Percentiles rank a stretch among this genome's conserved stretches.
These are phyloP conservation scores for Pueraria montana DNA, from an alignment of 306 rosid genomes.

Conservation along the genomic window DNA sequence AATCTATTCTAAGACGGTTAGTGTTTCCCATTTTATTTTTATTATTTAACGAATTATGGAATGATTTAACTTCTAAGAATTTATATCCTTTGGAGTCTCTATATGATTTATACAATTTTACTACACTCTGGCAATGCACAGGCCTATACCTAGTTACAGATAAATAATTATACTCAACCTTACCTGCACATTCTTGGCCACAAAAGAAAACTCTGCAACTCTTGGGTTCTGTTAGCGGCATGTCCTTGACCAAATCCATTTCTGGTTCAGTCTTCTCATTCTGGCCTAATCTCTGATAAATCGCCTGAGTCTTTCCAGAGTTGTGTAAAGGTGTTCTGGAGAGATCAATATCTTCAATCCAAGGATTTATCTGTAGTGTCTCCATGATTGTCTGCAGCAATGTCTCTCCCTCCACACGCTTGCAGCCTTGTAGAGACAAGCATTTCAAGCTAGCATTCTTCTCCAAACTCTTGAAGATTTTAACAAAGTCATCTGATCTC, in stretches of 20 bases:
- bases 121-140: neutral
- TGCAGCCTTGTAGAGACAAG: conserved; percentile 83
- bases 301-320: conserved; percentile 71
- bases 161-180: conserved; percentile 8
- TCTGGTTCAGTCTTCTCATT: conserved; percentile 87
- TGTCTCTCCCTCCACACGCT: conserved; percentile 80
- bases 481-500: conserved; percentile 75
- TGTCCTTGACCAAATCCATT: conserved; percentile 81
- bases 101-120: neutral
- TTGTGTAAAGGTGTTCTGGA: conserved; percentile 82
- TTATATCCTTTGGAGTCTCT: neutral
- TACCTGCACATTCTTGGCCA: conserved; percentile 94
- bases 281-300: conserved; percentile 87
- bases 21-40: neutral
- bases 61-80: neutral
- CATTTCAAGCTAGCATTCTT: conserved; percentile 81
- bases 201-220: conserved; percentile 94
- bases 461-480: conserved; percentile 83
- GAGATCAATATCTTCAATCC: conserved; percentile 93
- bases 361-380: conserved; percentile 88
- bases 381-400: conserved; percentile 80
- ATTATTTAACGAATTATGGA: neutral
- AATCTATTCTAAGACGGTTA: neutral
- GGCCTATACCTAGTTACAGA: neutral
- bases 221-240: conserved; percentile 87